Percentiles rank a stretch among this genome's conserved stretches.
Evolutionary conservation across 2,329 filamentous ascomycete genomes (phyloP).

Genomic region (Hypoxylon sp.): DNA sequence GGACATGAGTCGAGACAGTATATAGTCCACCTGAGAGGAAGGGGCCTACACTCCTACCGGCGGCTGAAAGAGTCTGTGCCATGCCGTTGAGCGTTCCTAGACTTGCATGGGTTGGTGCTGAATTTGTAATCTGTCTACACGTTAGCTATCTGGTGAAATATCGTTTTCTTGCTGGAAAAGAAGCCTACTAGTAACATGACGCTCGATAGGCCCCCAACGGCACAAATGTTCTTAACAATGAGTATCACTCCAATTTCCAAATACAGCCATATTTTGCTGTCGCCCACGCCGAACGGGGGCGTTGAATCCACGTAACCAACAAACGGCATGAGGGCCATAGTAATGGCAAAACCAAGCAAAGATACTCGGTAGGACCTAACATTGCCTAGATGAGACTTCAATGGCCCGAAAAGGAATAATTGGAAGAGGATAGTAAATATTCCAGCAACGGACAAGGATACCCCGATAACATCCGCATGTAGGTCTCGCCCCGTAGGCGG

Average conservation of each 20-base stretch:
- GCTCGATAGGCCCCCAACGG: slow-evolving; percentile 90
- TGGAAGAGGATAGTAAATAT: slow-evolving; percentile 91
- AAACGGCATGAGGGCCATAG: slow-evolving; percentile 91
- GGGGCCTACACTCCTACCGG: slow-evolving; percentile 88
- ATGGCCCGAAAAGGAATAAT: slow-evolving; percentile 82
- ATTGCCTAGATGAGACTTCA: slow-evolving; percentile 87
- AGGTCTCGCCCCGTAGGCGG: slow-evolving; percentile 84
- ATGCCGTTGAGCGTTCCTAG: slow-evolving; percentile 93
- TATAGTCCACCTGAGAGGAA: slow-evolving; percentile 91
- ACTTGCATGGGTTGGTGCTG: slow-evolving; percentile 85
- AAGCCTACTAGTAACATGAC: slow-evolving; percentile 84
- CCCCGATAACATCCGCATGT: slow-evolving; percentile 83
- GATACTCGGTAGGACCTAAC: slow-evolving; percentile 85
- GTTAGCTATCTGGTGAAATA: slow-evolving; percentile 11
- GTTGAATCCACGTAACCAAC: slow-evolving; percentile 80
- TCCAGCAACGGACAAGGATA: slow-evolving; percentile 88
- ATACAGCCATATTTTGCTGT: slow-evolving; percentile 80
- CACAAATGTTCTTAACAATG: slow-evolving; percentile 89
- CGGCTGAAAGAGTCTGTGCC: slow-evolving; percentile 92
- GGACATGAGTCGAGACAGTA: slow-evolving; percentile 79
- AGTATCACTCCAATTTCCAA: slow-evolving; percentile 84
- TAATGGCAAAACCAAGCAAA: slow-evolving; percentile 83
- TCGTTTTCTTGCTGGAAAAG: neutral
- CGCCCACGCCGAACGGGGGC: slow-evolving; percentile 70
- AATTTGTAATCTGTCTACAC: slow-evolving; percentile 82